These are phyloP conservation scores for Striga asiatica DNA, from an alignment of 257 asterid genomes.

Conservation along the genomic window DNA sequence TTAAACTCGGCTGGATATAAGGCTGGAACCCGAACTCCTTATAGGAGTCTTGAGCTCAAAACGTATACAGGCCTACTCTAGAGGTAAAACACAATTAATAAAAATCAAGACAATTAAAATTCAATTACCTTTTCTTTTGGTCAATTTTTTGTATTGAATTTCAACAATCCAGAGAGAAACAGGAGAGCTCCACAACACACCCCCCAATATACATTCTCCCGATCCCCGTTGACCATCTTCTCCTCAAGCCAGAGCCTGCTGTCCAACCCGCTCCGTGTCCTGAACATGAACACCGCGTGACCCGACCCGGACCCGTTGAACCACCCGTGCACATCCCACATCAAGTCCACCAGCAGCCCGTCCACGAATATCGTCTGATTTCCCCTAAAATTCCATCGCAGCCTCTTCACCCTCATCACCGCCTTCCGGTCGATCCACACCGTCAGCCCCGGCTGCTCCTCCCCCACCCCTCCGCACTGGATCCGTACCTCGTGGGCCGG, in stretches of 20 bases:
- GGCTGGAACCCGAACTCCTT: no score
- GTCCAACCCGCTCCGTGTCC: slow-evolving; percentile 80
- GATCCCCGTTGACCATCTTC: slow-evolving; percentile 41
- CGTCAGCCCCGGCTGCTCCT: slow-evolving; percentile 57
- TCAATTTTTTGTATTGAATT: no score
- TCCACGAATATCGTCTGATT: slow-evolving; percentile 78
- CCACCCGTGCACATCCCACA: slow-evolving; percentile 99
- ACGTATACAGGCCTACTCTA: no score
- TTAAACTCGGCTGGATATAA: no score
- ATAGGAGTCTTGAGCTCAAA: no score
- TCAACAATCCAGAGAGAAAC: no score
- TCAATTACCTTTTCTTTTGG: no score
- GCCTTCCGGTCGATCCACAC: slow-evolving; percentile 59
- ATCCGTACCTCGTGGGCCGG: slow-evolving; percentile 49
- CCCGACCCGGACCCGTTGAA: slow-evolving; percentile 41
- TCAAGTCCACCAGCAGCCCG: slow-evolving; percentile 69
- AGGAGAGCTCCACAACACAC: no score
- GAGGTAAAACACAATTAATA: no score
- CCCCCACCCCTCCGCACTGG: slow-evolving; percentile 51
- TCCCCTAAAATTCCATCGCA: slow-evolving; percentile 95
- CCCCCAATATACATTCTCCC: slow-evolving; percentile 49
- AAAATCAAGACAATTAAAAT: no score
- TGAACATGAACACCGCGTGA: slow-evolving; percentile 77
- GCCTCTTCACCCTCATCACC: slow-evolving; percentile 69
- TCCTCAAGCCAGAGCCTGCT: slow-evolving; percentile 92